A percentile compares a stretch with the other conserved stretches of the same genome.
phyloP scores from a whole-genome alignment of 148 eudicot genomes.

The Hydrangea macrophylla region DNA sequence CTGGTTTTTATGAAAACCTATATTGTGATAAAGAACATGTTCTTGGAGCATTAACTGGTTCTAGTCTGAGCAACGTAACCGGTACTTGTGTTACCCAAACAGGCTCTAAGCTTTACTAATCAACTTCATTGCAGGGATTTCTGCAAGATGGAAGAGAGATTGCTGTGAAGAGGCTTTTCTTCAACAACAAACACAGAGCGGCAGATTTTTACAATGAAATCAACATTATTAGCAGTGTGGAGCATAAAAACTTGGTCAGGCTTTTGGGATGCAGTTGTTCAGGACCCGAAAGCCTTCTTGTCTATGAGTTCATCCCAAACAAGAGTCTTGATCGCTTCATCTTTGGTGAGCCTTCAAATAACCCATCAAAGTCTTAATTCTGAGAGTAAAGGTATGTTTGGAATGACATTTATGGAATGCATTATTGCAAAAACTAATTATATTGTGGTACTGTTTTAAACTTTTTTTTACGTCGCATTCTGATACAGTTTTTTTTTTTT shows the following conservation, averaged over 20 bases:
- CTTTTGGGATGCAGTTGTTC: slow-evolving; percentile 63
- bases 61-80: too few species aligned
- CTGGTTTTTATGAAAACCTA: too few species aligned
- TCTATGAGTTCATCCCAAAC: slow-evolving; percentile 56
- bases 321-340: slow-evolving; percentile 55
- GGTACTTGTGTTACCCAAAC: too few species aligned
- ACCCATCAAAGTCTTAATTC: neutral
- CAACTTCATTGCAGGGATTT: slow-evolving; percentile 35
- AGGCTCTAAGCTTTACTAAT: too few species aligned
- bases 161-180: slow-evolving; percentile 67
- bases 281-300: slow-evolving; percentile 68
- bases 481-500: too few species aligned
- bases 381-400: too few species aligned
- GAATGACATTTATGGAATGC: too few species aligned
- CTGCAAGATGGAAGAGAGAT: slow-evolving; percentile 66
- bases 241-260: slow-evolving; percentile 60
- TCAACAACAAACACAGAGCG: slow-evolving; percentile 55
- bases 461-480: too few species aligned
- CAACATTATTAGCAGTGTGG: slow-evolving; percentile 57
- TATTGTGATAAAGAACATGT: too few species aligned
- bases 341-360: slow-evolving; percentile 33
- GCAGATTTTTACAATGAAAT: slow-evolving; percentile 69
- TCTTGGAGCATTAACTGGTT: too few species aligned
- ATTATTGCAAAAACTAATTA: too few species aligned
- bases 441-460: too few species aligned